phyloP scores from a whole-genome alignment of 768 basidiomycete species.

The Suillus variegatus region DNA sequence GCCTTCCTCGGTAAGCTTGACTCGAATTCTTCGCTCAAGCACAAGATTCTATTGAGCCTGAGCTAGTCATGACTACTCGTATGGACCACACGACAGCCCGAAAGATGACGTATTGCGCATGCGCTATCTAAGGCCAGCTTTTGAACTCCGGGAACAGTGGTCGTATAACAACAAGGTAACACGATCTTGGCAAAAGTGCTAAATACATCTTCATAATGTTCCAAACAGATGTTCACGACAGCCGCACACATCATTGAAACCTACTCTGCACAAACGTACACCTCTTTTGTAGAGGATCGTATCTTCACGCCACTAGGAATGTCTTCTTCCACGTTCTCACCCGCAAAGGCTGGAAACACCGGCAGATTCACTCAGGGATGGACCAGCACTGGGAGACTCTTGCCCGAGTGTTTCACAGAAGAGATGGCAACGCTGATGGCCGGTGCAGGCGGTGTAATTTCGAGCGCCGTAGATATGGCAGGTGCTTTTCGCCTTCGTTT shows the following conservation, averaged over 20 bases:
- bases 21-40: neutral
- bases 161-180: constrained; percentile 42
- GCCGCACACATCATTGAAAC: constrained; percentile 35
- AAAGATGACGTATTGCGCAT: constrained; percentile 24
- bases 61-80: constrained; percentile 36
- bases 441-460: constrained; percentile 46
- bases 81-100: constrained; percentile 29
- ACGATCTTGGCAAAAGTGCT: neutral
- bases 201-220: neutral
- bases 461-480: constrained; percentile 44
- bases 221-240: constrained; percentile 41
- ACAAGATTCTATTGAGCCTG: neutral
- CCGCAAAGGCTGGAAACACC: constrained; percentile 28
- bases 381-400: constrained; percentile 31
- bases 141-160: constrained; percentile 38
- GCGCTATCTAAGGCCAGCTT: constrained; percentile 31
- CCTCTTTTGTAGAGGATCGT: constrained; percentile 42
- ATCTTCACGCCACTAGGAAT: constrained; percentile 44
- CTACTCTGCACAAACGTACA: constrained; percentile 35
- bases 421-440: constrained; percentile 26
- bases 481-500: constrained; percentile 9
- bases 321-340: constrained; percentile 40
- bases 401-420: constrained; percentile 35
- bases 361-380: constrained; percentile 38
- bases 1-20: constrained; percentile 34